Conservation (phyloP, 2,329 filamentous ascomycete genomes). For the Xylaria hypoxylon region DNA sequence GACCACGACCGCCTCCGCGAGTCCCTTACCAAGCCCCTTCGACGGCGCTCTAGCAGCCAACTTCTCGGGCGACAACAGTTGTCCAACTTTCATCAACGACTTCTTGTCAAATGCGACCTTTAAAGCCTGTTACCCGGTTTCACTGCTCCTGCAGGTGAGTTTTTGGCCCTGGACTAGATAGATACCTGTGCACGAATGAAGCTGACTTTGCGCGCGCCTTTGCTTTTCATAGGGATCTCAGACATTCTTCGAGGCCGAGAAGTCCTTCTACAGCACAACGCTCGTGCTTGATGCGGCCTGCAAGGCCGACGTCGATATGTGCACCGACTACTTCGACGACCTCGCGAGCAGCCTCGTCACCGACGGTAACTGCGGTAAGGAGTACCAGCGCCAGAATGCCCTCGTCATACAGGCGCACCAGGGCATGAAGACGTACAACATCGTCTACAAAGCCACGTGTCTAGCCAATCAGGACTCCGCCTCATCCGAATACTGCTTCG, state of each 20-base stretch:
- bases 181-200: conserved; percentile 5
- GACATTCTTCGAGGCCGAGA: conserved; percentile 83
- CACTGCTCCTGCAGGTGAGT: conserved; percentile 81
- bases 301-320: conserved; percentile 72
- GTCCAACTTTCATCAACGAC: conserved; percentile 74
- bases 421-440: conserved; percentile 80
- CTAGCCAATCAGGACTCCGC: conserved; percentile 72
- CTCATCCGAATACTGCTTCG: conserved; percentile 81
- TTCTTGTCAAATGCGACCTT: conserved; percentile 77
- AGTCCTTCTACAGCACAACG: conserved; percentile 77
- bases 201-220: conserved; percentile 20
- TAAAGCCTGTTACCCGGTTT: conserved; percentile 82
- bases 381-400: conserved; percentile 75
- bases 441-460: conserved; percentile 84
- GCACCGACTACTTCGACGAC: conserved; percentile 71
- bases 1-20: conserved; percentile 48
- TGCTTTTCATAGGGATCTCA: conserved; percentile 73
- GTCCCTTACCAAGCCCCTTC: conserved; percentile 72
- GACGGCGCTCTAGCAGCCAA: conserved; percentile 73
- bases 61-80: conserved; percentile 67
- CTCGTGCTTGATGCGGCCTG: conserved; percentile 84
- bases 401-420: conserved; percentile 79
- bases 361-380: conserved; percentile 74
- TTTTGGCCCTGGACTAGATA: background rate
- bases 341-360: conserved; percentile 74